Conservation (phyloP, 805 yeast genomes). For the Candida namnaoensis region DNA sequence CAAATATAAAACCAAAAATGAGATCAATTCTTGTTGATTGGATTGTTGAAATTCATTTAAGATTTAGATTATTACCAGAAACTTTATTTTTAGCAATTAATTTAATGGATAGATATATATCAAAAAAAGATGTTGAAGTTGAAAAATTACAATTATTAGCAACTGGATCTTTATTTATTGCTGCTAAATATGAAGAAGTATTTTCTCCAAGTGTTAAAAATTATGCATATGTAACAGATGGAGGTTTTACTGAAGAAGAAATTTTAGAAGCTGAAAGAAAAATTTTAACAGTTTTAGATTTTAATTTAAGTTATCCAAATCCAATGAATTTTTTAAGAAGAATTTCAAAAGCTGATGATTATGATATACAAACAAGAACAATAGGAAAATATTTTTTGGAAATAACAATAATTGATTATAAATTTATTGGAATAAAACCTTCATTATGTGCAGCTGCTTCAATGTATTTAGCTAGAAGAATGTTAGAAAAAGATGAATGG, state of each 20-base stretch:
- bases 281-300: conserved; percentile 62
- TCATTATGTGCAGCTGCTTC: conserved; percentile 82
- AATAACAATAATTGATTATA: conserved; percentile 65
- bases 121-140: conserved; percentile 63
- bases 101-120: conserved; percentile 81
- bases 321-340: conserved; percentile 87
- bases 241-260: conserved; percentile 72
- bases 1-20: conserved; percentile 69
- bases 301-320: conserved; percentile 76
- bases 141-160: conserved; percentile 81
- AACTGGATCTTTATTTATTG: conserved; percentile 77
- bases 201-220: conserved; percentile 78
- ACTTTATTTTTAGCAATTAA: conserved; percentile 78
- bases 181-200: conserved; percentile 92
- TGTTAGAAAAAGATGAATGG: conserved; percentile 67
- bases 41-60: conserved; percentile 82
- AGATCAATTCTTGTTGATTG: conserved; percentile 87
- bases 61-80: conserved; percentile 79
- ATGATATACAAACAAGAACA: conserved; percentile 76
- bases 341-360: conserved; percentile 85
- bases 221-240: conserved; percentile 84
- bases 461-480: conserved; percentile 72
- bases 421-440: conserved; percentile 65
- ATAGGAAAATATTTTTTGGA: conserved; percentile 81
- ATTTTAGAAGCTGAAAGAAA: conserved; percentile 78